phyloP scores from a whole-genome alignment of 2,329 filamentous ascomycete species.

The Epichloe baconii region DNA sequence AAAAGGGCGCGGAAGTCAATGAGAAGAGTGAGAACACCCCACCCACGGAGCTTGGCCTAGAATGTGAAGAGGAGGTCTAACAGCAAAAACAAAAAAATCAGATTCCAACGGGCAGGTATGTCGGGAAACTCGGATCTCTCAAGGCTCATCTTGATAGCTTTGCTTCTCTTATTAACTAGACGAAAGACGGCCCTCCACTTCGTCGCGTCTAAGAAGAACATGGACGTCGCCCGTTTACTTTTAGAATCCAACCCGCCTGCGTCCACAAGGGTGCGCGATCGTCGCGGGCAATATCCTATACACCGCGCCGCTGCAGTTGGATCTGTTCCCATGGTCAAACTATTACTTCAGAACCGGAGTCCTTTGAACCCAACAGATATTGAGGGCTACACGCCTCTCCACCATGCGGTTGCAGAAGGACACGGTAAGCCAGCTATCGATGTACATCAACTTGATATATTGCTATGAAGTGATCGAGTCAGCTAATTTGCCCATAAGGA shows the following conservation, averaged over 20 bases:
- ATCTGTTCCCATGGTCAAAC: conserved; percentile 71
- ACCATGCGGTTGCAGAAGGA: conserved; percentile 72
- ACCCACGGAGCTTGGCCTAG: background rate
- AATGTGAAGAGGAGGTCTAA: background rate
- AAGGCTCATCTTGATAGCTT: background rate
- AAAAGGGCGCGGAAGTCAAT: conserved; percentile 59
- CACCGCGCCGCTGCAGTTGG: conserved; percentile 88
- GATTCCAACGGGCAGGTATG: conserved; percentile 45
- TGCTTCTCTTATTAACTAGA: background rate
- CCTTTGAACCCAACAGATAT: conserved; percentile 74
- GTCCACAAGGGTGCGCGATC: conserved; percentile 69
- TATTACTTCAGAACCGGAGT: conserved; percentile 64
- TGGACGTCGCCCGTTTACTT: conserved; percentile 70
- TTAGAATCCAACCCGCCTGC: conserved; percentile 56
- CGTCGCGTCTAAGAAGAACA: conserved; percentile 75
- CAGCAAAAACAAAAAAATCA: conserved; percentile 9
- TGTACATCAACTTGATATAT: too few species aligned
- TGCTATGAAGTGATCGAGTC: too few species aligned
- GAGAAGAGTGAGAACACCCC: conserved; percentile 44
- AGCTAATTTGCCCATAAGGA: conserved; percentile 26
- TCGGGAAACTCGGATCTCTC: too few species aligned
- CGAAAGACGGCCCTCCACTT: conserved; percentile 77
- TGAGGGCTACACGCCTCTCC: conserved; percentile 76
- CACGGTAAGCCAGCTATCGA: conserved; percentile 33
- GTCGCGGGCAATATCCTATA: conserved; percentile 75